Conservation (phyloP, 2,329 filamentous ascomycete species). For the Phyllosticta citrichinensis region DNA sequence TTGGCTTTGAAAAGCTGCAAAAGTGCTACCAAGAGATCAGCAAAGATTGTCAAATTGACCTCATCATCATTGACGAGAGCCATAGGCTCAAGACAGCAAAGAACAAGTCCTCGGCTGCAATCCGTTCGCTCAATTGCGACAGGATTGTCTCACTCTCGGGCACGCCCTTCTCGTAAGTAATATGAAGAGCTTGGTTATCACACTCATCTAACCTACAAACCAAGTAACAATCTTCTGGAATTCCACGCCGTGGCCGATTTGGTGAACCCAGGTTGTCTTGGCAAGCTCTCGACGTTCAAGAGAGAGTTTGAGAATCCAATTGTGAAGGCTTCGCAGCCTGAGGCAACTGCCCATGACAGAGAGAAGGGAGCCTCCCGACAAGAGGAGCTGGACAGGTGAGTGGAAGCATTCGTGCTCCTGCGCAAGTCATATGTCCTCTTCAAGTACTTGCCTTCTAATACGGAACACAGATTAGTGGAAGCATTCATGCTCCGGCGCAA, state of each 20-base stretch:
- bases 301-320: constrained; percentile 56
- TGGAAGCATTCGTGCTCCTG: constrained; percentile 55
- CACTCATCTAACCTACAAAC: too few species aligned
- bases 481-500: constrained; percentile 58
- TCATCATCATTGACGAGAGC: constrained; percentile 60
- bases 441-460: constrained; percentile 56
- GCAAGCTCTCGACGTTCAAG: constrained; percentile 53
- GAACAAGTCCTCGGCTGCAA: constrained; percentile 57
- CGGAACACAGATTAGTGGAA: constrained; percentile 52
- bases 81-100: constrained; percentile 59
- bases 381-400: constrained; percentile 51
- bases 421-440: constrained; percentile 57
- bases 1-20: constrained; percentile 62
- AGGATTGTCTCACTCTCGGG: constrained; percentile 55
- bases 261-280: constrained; percentile 56
- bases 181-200: too few species aligned
- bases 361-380: constrained; percentile 54
- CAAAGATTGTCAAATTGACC: constrained; percentile 54
- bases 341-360: constrained; percentile 49
- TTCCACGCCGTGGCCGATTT: constrained; percentile 61
- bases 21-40: constrained; percentile 55
- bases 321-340: constrained; percentile 52
- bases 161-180: constrained; percentile 48
- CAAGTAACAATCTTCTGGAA: constrained; percentile 50
- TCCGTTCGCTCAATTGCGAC: constrained; percentile 52